Evolutionary conservation across 768 basidiomycete species (phyloP), one percentile per base, ranked within the genome.

Genomic region (Panus rudis): DNA sequence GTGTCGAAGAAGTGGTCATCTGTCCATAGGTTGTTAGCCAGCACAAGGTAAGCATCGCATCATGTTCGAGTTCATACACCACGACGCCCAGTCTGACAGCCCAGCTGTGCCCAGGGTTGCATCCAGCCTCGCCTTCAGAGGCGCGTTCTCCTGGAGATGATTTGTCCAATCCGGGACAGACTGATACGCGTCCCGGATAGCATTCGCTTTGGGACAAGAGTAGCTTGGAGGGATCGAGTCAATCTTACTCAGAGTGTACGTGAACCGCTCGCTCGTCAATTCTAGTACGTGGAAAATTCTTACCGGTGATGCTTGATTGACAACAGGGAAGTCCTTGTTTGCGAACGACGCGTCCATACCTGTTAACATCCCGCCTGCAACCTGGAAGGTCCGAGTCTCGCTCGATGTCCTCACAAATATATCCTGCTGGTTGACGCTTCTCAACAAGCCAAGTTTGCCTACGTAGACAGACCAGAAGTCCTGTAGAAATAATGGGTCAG

Each of bases 1-100:
- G 68, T 69, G 51, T 75, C 73, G 52, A 75, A 75, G 59, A 66
- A 75, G 44, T 73, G 73, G 43, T 75, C 69, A 47, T 71, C 69
- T 70, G 45, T 4, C 20, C 38, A 8, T 8, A 8, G 25, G 6
- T 7, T 23, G 20, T 39, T 12, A 39, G 17, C 21, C 2, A 12
- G 16, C 8, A 12, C 8, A 25, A 22, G 7, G 19, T 17, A 17
- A 25, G 3, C 23, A 12, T 19, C 2, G 39, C 13, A 34, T 10
- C 16, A n/a, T 8, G 37, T 13, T 19, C 11, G 19, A 25, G 32
- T 23, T 57, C 67, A 37, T 39, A 71, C 73, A 74, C 73, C 72
- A 75, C 2, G 63, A 60, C n/a, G 62, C 51, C 73, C 73, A 75
- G 4, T 55, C 67, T 6, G 52, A 49, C 39, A 69, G 43, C 3